A percentile compares a stretch with the other conserved stretches of the same genome.
These are phyloP conservation scores for Coelastrella sp. DNA, from an alignment of 139 green algal genomes.

Conservation along the genomic window DNA sequence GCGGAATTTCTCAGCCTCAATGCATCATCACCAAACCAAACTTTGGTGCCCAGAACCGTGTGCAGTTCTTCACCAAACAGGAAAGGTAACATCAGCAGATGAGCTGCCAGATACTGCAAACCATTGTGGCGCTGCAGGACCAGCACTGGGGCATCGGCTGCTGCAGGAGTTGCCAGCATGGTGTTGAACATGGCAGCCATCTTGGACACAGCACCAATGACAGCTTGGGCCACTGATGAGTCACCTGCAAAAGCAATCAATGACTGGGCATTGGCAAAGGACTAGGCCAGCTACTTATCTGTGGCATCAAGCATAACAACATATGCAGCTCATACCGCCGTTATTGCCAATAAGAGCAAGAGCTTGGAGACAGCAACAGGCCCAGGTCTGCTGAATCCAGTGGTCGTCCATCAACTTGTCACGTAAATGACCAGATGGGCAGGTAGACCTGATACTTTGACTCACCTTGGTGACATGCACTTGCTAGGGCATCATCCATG, in stretches of 20 bases:
- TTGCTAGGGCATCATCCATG: slow-evolving; percentile 45
- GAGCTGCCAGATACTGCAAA: slow-evolving; percentile 41
- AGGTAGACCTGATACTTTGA: neutral
- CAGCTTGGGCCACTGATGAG: slow-evolving; percentile 31
- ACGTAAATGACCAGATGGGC: too few relatives aligned
- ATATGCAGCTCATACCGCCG: too few relatives aligned
- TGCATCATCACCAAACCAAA: slow-evolving; percentile 48
- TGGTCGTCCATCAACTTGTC: too few relatives aligned
- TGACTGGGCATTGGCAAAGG: neutral
- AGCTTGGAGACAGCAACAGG: too few relatives aligned
- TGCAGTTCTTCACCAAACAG: slow-evolving; percentile 34
- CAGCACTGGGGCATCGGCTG: slow-evolving; percentile 34
- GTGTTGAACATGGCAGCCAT: slow-evolving; percentile 40
- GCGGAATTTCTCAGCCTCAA: slow-evolving; percentile 14
- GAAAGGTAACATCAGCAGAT: slow-evolving; percentile 48
- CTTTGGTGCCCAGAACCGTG: neutral
- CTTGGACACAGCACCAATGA: slow-evolving; percentile 35
- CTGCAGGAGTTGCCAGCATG: slow-evolving; percentile 29
- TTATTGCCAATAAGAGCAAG: too few relatives aligned
- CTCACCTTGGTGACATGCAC: slow-evolving; percentile 38
- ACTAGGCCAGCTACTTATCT: too few relatives aligned
- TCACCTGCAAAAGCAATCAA: slow-evolving; percentile 29
- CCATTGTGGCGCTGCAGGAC: slow-evolving; percentile 46
- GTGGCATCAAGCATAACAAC: too few relatives aligned
- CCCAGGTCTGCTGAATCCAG: too few relatives aligned